Evolutionary conservation across 768 basidiomycete genomes (phyloP).

Genomic region (Panaeolus cyanescens): DNA sequence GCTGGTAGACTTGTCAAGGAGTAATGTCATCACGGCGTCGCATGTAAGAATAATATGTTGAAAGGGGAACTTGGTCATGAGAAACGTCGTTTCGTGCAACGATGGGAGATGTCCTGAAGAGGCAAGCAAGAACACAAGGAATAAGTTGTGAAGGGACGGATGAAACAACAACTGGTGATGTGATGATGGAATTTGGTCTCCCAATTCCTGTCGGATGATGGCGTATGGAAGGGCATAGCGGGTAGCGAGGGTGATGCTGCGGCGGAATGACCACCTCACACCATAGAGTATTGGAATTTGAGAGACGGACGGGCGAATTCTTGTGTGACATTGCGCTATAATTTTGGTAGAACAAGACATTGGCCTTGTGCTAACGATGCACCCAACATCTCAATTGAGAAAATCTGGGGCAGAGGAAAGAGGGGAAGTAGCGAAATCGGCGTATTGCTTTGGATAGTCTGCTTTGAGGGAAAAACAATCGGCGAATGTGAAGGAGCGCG

Average conservation of each 20-base stretch:
- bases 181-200: slow-evolving; percentile 23
- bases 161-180: slow-evolving; percentile 22
- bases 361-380: slow-evolving; percentile 11
- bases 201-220: slow-evolving; percentile 15
- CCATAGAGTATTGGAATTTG: slow-evolving; percentile 15
- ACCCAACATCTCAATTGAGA: slow-evolving; percentile 40
- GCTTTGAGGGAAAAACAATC: slow-evolving; percentile 36
- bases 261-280: slow-evolving; percentile 14
- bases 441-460: slow-evolving; percentile 32
- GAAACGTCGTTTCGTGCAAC: slow-evolving; percentile 37
- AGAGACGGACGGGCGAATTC: slow-evolving; percentile 6
- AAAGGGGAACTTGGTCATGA: slow-evolving; percentile 14
- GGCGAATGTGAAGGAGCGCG: slow-evolving; percentile 46
- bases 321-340: slow-evolving; percentile 6
- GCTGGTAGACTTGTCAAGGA: slow-evolving; percentile 20
- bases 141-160: slow-evolving; percentile 26
- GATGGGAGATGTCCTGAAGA: slow-evolving; percentile 25
- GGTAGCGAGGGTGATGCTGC: slow-evolving; percentile 15
- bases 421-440: slow-evolving; percentile 41
- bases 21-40: slow-evolving; percentile 11
- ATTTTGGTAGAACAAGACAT: slow-evolving; percentile 7
- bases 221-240: slow-evolving; percentile 4
- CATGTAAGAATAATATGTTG: slow-evolving; percentile 6
- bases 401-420: slow-evolving; percentile 50
- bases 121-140: slow-evolving; percentile 27